A percentile compares a stretch with the other conserved stretches of the same genome.
Conservation (phyloP, 352 stramenopile species). For the Plasmopara viticola region DNA sequence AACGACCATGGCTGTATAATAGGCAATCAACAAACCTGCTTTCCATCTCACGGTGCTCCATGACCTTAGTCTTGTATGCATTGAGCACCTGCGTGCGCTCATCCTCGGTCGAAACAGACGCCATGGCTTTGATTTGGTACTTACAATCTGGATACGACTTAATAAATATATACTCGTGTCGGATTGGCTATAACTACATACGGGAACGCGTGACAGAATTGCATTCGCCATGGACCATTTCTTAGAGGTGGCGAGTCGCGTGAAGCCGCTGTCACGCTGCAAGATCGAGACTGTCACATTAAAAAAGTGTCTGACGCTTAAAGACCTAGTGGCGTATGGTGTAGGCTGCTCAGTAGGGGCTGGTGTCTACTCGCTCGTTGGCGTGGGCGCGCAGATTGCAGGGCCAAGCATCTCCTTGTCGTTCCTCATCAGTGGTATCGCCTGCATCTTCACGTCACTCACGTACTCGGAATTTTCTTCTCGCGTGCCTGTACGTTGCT, state of each 20-base stretch:
- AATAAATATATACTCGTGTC: too few species aligned
- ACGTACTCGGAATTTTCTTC: slow-evolving; percentile 88
- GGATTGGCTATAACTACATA: too few species aligned
- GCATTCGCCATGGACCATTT: slow-evolving; percentile 39
- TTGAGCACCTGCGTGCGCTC: slow-evolving; percentile 91
- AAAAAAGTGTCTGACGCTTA: slow-evolving; percentile 61
- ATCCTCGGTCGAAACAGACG: slow-evolving; percentile 60
- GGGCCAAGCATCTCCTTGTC: slow-evolving; percentile 87
- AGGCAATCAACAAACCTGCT: slow-evolving; percentile 56
- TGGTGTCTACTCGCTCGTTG: slow-evolving; percentile 91
- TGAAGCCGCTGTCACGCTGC: slow-evolving; percentile 66
- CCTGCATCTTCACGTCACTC: slow-evolving; percentile 89
- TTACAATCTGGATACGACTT: neutral
- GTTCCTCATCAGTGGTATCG: slow-evolving; percentile 83
- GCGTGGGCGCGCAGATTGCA: slow-evolving; percentile 76
- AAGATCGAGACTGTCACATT: slow-evolving; percentile 34
- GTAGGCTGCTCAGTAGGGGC: slow-evolving; percentile 88
- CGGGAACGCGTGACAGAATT: neutral
- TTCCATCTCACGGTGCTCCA: slow-evolving; percentile 95
- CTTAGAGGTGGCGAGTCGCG: slow-evolving; percentile 43
- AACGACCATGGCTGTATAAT: neutral
- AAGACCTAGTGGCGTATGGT: slow-evolving; percentile 84
- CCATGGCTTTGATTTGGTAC: slow-evolving; percentile 30
- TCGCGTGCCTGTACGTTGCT: slow-evolving; percentile 58
- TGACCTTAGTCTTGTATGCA: slow-evolving; percentile 94